Evolutionary conservation across 2,329 filamentous ascomycete species (phyloP).

Genomic region (Aspergillus sp.): DNA sequence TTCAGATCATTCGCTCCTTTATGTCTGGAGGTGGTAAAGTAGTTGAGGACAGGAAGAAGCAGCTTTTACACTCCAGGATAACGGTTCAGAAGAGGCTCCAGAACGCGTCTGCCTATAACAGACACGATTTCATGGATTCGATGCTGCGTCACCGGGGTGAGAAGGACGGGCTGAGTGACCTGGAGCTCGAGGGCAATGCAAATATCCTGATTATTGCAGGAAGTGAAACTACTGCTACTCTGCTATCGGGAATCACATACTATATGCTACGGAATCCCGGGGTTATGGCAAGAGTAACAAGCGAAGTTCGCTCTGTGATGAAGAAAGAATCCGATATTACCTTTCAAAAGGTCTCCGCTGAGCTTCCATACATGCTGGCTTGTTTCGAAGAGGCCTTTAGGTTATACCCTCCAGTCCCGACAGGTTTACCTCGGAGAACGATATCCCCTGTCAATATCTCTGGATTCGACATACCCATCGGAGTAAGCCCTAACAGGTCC

Average conservation of each 20-base stretch:
- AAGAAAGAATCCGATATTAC: slow-evolving; percentile 14
- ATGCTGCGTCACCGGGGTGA: slow-evolving; percentile 11
- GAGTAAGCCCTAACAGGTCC: neutral
- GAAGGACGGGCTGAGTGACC: neutral
- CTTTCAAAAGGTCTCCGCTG: neutral
- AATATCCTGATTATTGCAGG: slow-evolving; percentile 45
- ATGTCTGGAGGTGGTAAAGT: neutral
- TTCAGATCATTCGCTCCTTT: neutral
- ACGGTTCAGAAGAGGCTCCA: neutral
- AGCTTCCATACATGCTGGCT: slow-evolving; percentile 42
- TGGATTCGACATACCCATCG: slow-evolving; percentile 22
- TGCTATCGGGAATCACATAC: slow-evolving; percentile 43
- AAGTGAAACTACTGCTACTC: slow-evolving; percentile 53
- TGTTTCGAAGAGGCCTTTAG: slow-evolving; percentile 49
- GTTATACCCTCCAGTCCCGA: slow-evolving; percentile 47
- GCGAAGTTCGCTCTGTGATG: slow-evolving; percentile 41
- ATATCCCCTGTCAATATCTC: slow-evolving; percentile 34
- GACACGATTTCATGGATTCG: slow-evolving; percentile 11
- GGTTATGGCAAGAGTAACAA: slow-evolving; percentile 36
- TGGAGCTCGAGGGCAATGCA: slow-evolving; percentile 17
- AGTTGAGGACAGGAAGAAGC: neutral
- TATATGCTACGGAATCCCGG: slow-evolving; percentile 42
- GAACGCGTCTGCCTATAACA: neutral
- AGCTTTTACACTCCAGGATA: neutral
- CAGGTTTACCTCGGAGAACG: slow-evolving; percentile 38